Conservation (phyloP, 2,329 filamentous ascomycete species). For the Fusarium sp. region DNA sequence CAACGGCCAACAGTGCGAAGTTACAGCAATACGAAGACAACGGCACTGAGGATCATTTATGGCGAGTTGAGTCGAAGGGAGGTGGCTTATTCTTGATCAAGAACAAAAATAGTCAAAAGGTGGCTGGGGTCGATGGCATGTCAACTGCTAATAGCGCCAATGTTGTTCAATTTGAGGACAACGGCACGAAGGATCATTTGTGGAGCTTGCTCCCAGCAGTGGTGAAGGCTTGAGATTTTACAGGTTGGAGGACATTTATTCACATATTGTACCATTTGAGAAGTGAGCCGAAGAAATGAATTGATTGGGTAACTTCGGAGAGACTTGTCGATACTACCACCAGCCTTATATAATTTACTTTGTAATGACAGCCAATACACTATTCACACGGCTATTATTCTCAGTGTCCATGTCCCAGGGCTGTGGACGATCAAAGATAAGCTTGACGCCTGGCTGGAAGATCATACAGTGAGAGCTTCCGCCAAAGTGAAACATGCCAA, state of each 20-base stretch:
- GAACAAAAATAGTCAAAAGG: background rate
- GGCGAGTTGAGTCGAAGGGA: background rate
- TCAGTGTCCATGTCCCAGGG: background rate
- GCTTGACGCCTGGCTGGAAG: background rate
- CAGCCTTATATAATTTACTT: too few relatives aligned
- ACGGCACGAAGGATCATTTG: background rate
- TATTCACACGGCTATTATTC: background rate
- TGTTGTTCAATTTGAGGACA: background rate
- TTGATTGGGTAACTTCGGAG: too few relatives aligned
- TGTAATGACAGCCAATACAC: background rate
- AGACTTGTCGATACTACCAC: too few relatives aligned
- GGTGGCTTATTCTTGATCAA: background rate
- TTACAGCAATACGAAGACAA: background rate
- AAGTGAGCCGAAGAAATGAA: too few relatives aligned
- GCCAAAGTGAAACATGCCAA: conserved; percentile 21
- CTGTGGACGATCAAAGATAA: background rate
- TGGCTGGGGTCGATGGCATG: background rate
- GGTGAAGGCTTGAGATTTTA: background rate
- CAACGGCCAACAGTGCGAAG: background rate
- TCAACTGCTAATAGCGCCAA: background rate
- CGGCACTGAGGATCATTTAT: background rate
- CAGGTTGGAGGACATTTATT: too few relatives aligned
- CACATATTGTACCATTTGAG: too few relatives aligned
- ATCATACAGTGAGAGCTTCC: conserved; percentile 7
- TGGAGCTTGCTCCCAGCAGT: background rate